phyloP scores from a whole-genome alignment of 768 basidiomycete genomes.

The Leucocoprinus sp. region DNA sequence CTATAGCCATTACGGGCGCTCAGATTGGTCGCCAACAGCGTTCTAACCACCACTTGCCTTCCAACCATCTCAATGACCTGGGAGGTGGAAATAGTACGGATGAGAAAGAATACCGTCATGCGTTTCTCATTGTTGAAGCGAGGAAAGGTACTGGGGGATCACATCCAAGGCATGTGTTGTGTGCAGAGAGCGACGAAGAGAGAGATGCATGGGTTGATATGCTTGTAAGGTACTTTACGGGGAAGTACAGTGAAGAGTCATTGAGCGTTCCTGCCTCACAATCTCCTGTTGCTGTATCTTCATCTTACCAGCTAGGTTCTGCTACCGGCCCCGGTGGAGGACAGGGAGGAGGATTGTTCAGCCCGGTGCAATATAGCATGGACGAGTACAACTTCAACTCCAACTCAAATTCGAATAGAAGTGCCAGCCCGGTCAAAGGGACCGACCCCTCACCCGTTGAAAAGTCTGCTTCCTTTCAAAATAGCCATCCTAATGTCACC shows the following conservation, averaged over 20 bases:
- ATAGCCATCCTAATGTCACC: not conserved
- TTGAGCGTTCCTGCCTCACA: constrained; percentile 20
- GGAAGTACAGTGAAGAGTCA: constrained; percentile 70
- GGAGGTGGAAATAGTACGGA: constrained; percentile 42
- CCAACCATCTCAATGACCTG: not conserved
- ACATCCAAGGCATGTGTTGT: constrained; percentile 82
- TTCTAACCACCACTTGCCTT: constrained; percentile 11
- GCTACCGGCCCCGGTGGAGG: too few relatives aligned
- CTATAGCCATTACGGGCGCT: constrained; percentile 84
- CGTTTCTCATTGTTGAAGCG: constrained; percentile 92
- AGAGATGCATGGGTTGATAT: constrained; percentile 93
- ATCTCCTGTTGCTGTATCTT: too few relatives aligned
- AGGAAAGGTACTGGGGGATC: constrained; percentile 64
- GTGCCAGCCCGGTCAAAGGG: constrained; percentile 48
- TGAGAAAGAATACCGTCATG: constrained; percentile 93
- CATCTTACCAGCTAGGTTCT: too few relatives aligned
- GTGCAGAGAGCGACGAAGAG: constrained; percentile 92
- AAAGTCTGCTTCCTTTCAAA: constrained; percentile 27
- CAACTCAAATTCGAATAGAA: not conserved
- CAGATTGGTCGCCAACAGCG: constrained; percentile 94
- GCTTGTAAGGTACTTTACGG: constrained; percentile 81
- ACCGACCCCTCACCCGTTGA: constrained; percentile 41
- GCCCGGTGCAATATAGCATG: constrained; percentile 30
- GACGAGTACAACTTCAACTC: constrained; percentile 20
- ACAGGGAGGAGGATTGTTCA: too few relatives aligned